These are phyloP conservation scores for Camellia granthamiana DNA, from an alignment of 148 eudicot species.

Conservation along the genomic window DNA sequence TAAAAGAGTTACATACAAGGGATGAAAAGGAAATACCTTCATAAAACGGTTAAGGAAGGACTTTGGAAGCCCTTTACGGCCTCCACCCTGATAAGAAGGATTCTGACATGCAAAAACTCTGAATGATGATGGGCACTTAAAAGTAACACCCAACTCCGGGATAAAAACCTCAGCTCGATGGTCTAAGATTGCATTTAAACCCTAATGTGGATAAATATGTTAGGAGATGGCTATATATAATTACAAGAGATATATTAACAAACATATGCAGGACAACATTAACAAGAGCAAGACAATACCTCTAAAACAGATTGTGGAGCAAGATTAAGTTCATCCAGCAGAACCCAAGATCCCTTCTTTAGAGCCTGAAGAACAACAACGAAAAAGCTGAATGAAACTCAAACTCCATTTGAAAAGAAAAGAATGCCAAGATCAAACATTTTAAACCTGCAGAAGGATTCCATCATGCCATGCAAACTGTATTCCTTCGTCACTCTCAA, in stretches of 20 bases:
- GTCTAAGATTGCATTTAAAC: constrained; percentile 91
- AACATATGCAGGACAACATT: background rate
- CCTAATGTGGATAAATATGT: constrained; percentile 35
- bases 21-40: constrained; percentile 47
- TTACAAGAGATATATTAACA: background rate
- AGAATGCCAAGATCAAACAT: constrained; percentile 1
- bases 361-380: constrained; percentile 56
- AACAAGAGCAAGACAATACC: constrained; percentile 34
- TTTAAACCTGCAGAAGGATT: constrained; percentile 76
- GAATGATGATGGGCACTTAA: constrained; percentile 85
- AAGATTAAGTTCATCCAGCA: constrained; percentile 93
- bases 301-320: constrained; percentile 99
- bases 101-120: constrained; percentile 98
- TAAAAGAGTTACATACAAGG: background rate
- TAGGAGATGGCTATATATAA: background rate
- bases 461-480: constrained; percentile 99
- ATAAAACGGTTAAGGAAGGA: constrained; percentile 95
- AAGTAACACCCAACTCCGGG: constrained; percentile 89
- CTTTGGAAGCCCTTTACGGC: constrained; percentile 97
- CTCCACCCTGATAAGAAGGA: constrained; percentile 91
- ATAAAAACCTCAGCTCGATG: constrained; percentile 96
- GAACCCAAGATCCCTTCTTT: constrained; percentile 91
- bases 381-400: background rate
- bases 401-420: constrained; percentile 12
- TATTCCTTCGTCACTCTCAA: constrained; percentile 85